Evolutionary conservation across 2,329 filamentous ascomycete species (phyloP).

Genomic region (Diplodia scrobiculata): DNA sequence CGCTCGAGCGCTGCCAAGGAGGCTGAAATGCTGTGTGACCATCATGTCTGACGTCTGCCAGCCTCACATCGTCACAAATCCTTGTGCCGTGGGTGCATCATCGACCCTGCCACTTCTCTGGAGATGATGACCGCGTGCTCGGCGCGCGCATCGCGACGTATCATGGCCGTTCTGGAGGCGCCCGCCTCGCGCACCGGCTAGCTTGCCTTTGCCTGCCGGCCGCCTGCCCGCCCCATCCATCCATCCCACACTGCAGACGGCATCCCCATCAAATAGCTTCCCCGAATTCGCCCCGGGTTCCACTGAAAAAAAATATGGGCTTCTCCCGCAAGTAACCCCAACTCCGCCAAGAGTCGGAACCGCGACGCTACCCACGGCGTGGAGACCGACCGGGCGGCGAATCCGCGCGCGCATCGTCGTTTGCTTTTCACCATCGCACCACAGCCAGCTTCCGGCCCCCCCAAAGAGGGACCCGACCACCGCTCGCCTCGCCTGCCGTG

Average conservation of each 20-base stretch:
- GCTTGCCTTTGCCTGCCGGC: not conserved
- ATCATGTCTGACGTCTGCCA: not conserved
- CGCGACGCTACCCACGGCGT: not conserved
- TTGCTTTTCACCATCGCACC: not conserved
- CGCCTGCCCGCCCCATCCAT: not conserved
- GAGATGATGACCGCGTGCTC: not conserved
- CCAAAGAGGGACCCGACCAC: not conserved
- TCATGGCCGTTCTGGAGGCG: slow-evolving; percentile 22
- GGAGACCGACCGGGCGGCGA: not conserved
- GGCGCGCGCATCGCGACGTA: slow-evolving; percentile 19
- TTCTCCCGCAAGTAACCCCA: not conserved
- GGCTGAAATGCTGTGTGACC: not conserved
- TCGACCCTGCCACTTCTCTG: not conserved
- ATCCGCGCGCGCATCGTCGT: slow-evolving; percentile 8
- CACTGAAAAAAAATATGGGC: not conserved
- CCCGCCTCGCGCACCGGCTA: slow-evolving; percentile 4
- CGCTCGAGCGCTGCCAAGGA: not conserved
- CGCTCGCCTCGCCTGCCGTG: not conserved
- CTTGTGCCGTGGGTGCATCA: not conserved
- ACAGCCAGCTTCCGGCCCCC: not conserved
- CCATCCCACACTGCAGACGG: not conserved
- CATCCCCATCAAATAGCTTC: not conserved
- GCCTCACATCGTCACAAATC: not conserved
- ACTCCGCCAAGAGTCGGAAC: not conserved
- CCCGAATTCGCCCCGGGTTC: not conserved